phyloP scores from a whole-genome alignment of 1,139 yeast species.

The Yamadazyma friedrichii region DNA sequence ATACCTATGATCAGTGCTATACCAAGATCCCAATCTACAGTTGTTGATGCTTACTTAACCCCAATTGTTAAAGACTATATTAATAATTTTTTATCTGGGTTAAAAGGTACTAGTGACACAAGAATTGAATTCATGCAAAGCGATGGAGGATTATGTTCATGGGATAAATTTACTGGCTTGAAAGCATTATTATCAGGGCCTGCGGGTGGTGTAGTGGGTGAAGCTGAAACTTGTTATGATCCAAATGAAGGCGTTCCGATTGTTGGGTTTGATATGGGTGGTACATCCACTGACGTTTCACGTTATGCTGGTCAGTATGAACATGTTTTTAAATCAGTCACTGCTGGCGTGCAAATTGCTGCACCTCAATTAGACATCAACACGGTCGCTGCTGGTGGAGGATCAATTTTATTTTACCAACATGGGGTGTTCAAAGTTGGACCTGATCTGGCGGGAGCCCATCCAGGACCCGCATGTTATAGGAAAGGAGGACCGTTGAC shows the following conservation, averaged over 20 bases:
- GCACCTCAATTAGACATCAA: slow-evolving; percentile 58
- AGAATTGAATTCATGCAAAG: slow-evolving; percentile 54
- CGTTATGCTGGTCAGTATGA: slow-evolving; percentile 44
- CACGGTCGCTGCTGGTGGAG: slow-evolving; percentile 64
- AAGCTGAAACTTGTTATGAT: slow-evolving; percentile 49
- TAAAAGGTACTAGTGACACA: slow-evolving; percentile 25
- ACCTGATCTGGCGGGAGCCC: slow-evolving; percentile 56
- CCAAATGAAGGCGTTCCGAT: slow-evolving; percentile 37
- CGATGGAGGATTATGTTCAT: slow-evolving; percentile 54
- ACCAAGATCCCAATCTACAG: slow-evolving; percentile 67
- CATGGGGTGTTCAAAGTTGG: slow-evolving; percentile 54
- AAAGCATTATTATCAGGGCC: slow-evolving; percentile 55
- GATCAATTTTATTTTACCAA: slow-evolving; percentile 46
- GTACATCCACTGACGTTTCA: slow-evolving; percentile 59
- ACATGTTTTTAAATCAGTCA: slow-evolving; percentile 50
- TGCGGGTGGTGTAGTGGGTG: slow-evolving; percentile 62
- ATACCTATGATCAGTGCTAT: slow-evolving; percentile 75
- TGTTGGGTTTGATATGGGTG: slow-evolving; percentile 62
- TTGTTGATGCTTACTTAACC: slow-evolving; percentile 75
- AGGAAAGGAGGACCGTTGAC: slow-evolving; percentile 57
- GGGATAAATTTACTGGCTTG: slow-evolving; percentile 49
- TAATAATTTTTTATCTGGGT: slow-evolving; percentile 57
- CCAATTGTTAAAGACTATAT: slow-evolving; percentile 69
- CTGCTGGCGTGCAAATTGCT: slow-evolving; percentile 54
- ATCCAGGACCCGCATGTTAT: slow-evolving; percentile 61